These are phyloP conservation scores for Mallotus nudiflorus DNA, from an alignment of 345 rosid species.

Conservation along the genomic window DNA sequence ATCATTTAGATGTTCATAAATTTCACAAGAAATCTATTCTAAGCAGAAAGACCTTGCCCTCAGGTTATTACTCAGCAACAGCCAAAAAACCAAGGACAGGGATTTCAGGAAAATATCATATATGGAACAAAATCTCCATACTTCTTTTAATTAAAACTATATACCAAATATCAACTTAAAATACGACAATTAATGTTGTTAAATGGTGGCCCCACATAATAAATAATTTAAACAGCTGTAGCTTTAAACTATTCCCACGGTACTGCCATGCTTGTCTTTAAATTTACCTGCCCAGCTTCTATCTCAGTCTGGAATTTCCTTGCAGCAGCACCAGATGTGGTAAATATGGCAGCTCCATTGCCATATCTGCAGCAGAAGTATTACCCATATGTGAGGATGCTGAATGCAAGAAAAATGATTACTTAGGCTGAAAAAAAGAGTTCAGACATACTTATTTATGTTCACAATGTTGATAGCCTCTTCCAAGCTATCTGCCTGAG, in stretches of 20 bases:
- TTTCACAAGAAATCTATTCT: neutral
- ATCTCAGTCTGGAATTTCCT: slow-evolving; percentile 94
- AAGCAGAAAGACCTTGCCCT: neutral
- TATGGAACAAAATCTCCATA: neutral
- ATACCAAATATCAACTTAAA: neutral
- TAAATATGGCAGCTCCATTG: slow-evolving; percentile 91
- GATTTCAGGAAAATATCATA: neutral
- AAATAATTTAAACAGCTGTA: neutral
- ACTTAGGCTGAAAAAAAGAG: slow-evolving; percentile 7
- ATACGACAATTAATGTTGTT: neutral
- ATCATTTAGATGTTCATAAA: slow-evolving; percentile 10
- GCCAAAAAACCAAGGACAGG: neutral
- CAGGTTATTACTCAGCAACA: neutral
- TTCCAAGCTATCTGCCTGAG: slow-evolving; percentile 84
- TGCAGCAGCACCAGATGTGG: slow-evolving; percentile 87
- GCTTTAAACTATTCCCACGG: neutral
- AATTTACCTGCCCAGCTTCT: slow-evolving; percentile 90
- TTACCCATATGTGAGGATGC: slow-evolving; percentile 7
- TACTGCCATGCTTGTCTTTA: neutral
- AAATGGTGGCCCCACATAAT: neutral
- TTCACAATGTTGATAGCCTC: slow-evolving; percentile 84
- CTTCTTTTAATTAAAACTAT: neutral
- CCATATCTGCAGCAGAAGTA: slow-evolving; percentile 60
- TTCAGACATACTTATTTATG: slow-evolving; percentile 59
- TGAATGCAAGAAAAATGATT: neutral